These are phyloP conservation scores for Marasmius oreades DNA, from an alignment of 1,284 basidiomycete genomes.

Conservation along the genomic window DNA sequence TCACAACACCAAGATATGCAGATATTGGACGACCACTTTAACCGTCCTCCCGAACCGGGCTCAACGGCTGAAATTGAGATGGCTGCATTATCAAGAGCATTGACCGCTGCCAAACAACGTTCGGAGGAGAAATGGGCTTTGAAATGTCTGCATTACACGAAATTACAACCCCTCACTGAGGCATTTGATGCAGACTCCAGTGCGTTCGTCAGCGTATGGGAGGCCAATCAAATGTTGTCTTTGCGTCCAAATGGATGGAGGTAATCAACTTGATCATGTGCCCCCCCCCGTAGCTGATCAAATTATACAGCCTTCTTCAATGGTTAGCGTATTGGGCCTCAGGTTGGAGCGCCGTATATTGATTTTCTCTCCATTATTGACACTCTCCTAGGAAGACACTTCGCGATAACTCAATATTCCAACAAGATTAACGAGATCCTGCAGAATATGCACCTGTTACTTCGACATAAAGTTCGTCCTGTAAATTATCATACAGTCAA, in stretches of 20 bases:
- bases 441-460: not conserved
- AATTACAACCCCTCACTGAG: slow-evolving; percentile 9
- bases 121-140: slow-evolving; percentile 13
- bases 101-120: slow-evolving; percentile 8
- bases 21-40: slow-evolving; percentile 3
- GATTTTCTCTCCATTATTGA: not conserved
- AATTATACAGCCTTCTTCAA: slow-evolving; percentile 8
- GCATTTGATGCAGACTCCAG: slow-evolving; percentile 12
- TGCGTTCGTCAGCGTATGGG: slow-evolving; percentile 12
- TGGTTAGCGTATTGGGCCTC: slow-evolving; percentile 16
- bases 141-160: slow-evolving; percentile 4
- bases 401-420: slow-evolving; percentile 8
- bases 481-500: slow-evolving; percentile 6
- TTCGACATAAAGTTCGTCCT: slow-evolving; percentile 6
- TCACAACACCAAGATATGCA: not conserved
- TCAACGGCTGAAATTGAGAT: slow-evolving; percentile 1
- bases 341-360: slow-evolving; percentile 2
- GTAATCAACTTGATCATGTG: not conserved
- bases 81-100: slow-evolving; percentile 1
- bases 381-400: slow-evolving; percentile 8
- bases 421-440: slow-evolving; percentile 9
- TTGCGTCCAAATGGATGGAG: slow-evolving; percentile 9
- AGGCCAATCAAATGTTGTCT: slow-evolving; percentile 8
- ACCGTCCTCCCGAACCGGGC: not conserved
- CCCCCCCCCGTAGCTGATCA: not conserved